Evolutionary conservation across 2,329 filamentous ascomycete genomes (phyloP).

Genomic region (Ustulina deusta): DNA sequence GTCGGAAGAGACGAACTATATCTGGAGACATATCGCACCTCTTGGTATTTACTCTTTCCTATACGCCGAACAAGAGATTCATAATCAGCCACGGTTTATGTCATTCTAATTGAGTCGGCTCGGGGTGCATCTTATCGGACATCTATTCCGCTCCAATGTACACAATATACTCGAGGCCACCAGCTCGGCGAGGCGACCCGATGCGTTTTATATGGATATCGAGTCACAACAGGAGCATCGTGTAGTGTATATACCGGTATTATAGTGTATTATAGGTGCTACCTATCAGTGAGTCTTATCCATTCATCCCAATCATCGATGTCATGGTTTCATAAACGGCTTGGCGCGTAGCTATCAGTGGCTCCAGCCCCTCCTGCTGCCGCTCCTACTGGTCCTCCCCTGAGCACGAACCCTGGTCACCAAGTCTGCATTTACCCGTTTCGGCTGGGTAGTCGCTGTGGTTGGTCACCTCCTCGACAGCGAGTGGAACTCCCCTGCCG

Average conservation of each 20-base stretch:
- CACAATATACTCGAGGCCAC: neutral
- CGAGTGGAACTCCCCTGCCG: slow-evolving; percentile 9
- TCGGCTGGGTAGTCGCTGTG: slow-evolving; percentile 16
- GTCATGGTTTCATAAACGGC: slow-evolving; percentile 30
- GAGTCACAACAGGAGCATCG: too few relatives aligned
- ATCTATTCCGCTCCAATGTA: neutral
- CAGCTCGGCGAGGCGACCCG: neutral
- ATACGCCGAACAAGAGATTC: neutral
- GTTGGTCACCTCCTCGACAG: slow-evolving; percentile 17
- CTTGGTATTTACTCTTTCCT: neutral
- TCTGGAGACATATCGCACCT: neutral
- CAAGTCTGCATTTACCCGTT: slow-evolving; percentile 27
- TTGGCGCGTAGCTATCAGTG: slow-evolving; percentile 19
- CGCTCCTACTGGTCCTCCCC: neutral
- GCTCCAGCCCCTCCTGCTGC: neutral
- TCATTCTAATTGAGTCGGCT: neutral
- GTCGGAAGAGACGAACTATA: neutral
- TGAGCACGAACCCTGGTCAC: slow-evolving; percentile 18
- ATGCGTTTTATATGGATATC: too few relatives aligned
- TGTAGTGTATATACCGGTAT: too few relatives aligned
- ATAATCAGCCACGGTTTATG: neutral
- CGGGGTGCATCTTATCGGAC: neutral
- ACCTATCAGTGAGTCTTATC: too few relatives aligned
- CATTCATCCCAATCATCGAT: slow-evolving; percentile 5
- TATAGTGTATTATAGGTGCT: too few relatives aligned